A percentile compares a stretch with the other conserved stretches of the same genome.
Conservation (phyloP, 495 filamentous ascomycete genomes). For the Geoglossum glabrum region DNA sequence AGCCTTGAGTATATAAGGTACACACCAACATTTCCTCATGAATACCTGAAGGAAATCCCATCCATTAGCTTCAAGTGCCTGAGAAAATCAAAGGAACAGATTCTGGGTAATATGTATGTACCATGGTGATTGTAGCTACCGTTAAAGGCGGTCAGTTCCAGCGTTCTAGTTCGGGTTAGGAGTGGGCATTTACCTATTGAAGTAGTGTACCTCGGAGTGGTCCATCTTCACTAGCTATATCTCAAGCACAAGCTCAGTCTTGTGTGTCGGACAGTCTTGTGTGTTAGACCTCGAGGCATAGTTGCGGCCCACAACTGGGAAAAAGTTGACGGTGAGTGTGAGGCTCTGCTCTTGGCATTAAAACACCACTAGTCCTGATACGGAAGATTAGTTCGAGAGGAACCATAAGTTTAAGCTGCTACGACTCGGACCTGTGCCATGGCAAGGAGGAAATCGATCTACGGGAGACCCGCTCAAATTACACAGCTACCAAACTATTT, state of each 20-base stretch:
- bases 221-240: slow-evolving; percentile 36
- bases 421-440: no score
- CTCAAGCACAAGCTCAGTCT: neutral
- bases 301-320: neutral
- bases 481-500: no score
- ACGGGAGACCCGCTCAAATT: no score
- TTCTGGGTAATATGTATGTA: slow-evolving; percentile 24
- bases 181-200: slow-evolving; percentile 57
- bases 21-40: slow-evolving; percentile 96
- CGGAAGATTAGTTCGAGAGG: neutral
- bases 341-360: neutral
- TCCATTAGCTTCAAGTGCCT: slow-evolving; percentile 9
- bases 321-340: neutral
- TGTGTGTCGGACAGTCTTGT: no score
- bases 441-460: no score
- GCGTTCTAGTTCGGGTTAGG: slow-evolving; percentile 6
- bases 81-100: slow-evolving; percentile 3
- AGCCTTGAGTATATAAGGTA: slow-evolving; percentile 12
- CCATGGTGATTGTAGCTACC: slow-evolving; percentile 86
- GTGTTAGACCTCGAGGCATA: neutral
- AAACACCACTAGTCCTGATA: neutral
- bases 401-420: no score
- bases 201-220: slow-evolving; percentile 89
- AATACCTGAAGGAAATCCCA: slow-evolving; percentile 42
- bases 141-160: neutral